phyloP scores from a whole-genome alignment of 1,139 yeast genomes.

The Lizanozyma gosingica region DNA sequence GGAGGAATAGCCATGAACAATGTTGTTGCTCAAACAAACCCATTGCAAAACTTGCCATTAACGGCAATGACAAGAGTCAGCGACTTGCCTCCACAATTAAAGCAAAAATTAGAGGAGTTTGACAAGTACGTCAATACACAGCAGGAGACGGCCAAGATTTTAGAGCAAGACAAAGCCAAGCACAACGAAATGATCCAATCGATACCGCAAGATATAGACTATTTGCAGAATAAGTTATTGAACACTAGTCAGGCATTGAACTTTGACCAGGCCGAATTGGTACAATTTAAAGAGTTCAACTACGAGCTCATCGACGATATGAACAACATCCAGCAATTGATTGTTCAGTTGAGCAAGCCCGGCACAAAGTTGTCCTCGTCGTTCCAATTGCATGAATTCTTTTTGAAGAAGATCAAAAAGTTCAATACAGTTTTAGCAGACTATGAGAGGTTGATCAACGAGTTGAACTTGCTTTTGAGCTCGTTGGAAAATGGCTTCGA shows the following conservation, averaged over 20 bases:
- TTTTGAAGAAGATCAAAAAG: conserved; percentile 51
- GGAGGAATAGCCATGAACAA: conserved; percentile 16
- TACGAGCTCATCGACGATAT: conserved; percentile 45
- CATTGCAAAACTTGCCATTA: conserved; percentile 25
- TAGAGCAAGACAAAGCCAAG: conserved; percentile 52
- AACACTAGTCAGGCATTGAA: conserved; percentile 65
- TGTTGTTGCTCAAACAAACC: conserved; percentile 2
- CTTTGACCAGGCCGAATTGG: conserved; percentile 51
- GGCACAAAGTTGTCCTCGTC: conserved; percentile 57
- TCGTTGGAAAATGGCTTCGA: neutral
- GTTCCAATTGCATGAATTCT: conserved; percentile 38
- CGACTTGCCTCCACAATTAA: conserved; percentile 69
- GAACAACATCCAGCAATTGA: conserved; percentile 56
- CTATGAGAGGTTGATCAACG: conserved; percentile 29
- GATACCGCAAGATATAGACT: conserved; percentile 78
- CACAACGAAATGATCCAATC: conserved; percentile 68
- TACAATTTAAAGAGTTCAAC: conserved; percentile 30
- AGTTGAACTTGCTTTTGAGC: neutral
- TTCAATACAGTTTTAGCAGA: conserved; percentile 58
- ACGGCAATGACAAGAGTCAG: conserved; percentile 84
- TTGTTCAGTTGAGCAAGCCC: conserved; percentile 59
- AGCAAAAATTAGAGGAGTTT: conserved; percentile 66
- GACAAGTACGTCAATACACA: conserved; percentile 82
- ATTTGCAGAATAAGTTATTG: conserved; percentile 51
- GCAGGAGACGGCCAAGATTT: conserved; percentile 70